phyloP scores from a whole-genome alignment of 345 rosid species.

The Melaleuca alternifolia region DNA sequence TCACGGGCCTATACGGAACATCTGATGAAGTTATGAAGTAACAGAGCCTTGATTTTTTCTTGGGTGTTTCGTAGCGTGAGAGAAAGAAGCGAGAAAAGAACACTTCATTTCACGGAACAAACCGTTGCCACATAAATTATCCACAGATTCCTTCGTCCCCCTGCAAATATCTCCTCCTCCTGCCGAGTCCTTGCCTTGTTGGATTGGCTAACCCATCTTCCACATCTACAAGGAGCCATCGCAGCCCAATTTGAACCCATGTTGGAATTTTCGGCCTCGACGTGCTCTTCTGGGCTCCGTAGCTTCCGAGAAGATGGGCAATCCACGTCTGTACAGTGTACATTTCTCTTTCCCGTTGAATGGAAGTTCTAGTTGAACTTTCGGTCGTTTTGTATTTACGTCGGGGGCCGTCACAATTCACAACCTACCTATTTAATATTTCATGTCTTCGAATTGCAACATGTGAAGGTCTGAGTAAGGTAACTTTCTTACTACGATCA shows the following conservation, averaged over 20 bases:
- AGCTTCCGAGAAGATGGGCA: neutral
- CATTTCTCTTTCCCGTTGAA: neutral
- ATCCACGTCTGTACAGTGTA: neutral
- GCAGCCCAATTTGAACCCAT: neutral
- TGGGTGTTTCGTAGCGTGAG: neutral
- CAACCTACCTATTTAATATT: neutral
- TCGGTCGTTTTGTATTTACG: neutral
- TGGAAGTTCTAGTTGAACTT: neutral
- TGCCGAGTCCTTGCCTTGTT: neutral
- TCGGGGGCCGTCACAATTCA: neutral
- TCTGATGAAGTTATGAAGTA: neutral
- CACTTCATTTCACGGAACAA: neutral
- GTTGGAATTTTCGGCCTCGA: neutral
- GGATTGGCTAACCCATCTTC: neutral
- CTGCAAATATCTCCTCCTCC: neutral
- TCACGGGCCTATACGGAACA: neutral
- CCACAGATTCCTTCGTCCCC: neutral
- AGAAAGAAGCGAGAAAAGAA: neutral
- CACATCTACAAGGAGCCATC: neutral
- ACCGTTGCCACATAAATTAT: slow-evolving; percentile 12
- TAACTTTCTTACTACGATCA: neutral
- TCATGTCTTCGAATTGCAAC: neutral
- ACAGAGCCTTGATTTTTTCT: neutral
- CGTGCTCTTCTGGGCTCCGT: neutral
- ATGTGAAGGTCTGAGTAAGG: neutral